phyloP scores from a whole-genome alignment of 495 filamentous ascomycete genomes.

The Saxophila tyrrhenica region DNA sequence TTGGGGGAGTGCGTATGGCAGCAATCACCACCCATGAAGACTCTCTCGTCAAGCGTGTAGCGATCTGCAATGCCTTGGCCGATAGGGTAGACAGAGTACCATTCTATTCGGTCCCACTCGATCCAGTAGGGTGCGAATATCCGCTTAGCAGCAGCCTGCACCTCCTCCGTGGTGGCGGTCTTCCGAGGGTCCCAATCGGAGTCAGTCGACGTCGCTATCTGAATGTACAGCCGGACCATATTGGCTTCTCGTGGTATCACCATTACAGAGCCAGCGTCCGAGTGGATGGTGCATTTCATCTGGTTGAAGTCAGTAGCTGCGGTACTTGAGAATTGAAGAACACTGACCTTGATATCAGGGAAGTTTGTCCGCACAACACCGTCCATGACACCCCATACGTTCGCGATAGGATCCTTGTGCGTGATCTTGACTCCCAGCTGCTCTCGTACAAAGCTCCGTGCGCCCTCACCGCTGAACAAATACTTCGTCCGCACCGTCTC shows the following conservation, averaged over 20 bases:
- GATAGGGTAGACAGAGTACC: conserved; percentile 53
- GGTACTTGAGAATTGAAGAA: conserved; percentile 2
- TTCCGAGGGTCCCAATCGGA: conserved; percentile 44
- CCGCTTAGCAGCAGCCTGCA: conserved; percentile 48
- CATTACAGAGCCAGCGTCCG: conserved; percentile 37
- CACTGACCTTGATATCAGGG: conserved; percentile 36
- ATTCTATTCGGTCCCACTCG: conserved; percentile 46
- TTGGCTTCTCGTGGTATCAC: conserved; percentile 35
- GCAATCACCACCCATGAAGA: conserved; percentile 54
- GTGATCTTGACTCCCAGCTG: conserved; percentile 47
- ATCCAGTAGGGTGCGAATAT: conserved; percentile 52
- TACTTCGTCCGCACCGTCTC: conserved; percentile 56
- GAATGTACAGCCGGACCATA: conserved; percentile 37
- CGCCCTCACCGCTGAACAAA: conserved; percentile 54
- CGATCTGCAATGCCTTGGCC: conserved; percentile 60
- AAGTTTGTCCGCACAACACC: conserved; percentile 35
- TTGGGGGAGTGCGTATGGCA: conserved; percentile 61
- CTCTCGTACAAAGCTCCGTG: conserved; percentile 51
- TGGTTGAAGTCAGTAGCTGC: conserved; percentile 22
- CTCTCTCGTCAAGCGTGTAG: conserved; percentile 48
- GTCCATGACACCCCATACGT: conserved; percentile 40
- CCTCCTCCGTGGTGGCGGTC: conserved; percentile 40
- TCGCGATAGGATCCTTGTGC: conserved; percentile 52
- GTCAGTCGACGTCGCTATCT: conserved; percentile 46
- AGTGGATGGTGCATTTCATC: conserved; percentile 79